Evolutionary conservation across 1,284 basidiomycete genomes (phyloP).

Genomic region (Ganoderma meredithae): DNA sequence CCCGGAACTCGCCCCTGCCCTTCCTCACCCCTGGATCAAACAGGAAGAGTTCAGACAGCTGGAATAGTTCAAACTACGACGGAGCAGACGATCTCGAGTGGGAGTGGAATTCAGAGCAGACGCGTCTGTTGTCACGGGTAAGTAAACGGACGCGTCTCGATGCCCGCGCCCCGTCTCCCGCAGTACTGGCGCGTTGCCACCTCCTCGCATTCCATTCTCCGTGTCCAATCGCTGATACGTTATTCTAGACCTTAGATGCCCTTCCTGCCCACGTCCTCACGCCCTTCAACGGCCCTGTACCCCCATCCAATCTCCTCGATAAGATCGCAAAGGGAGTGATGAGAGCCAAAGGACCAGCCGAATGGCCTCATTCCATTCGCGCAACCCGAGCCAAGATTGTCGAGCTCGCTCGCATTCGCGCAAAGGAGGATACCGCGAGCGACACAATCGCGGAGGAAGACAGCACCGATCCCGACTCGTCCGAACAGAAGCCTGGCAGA

Average conservation of each 20-base stretch:
- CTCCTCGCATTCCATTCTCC: conserved; percentile 17
- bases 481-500: conserved; percentile 52
- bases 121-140: conserved; percentile 70
- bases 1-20: conserved; percentile 44
- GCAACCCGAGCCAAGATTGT: conserved; percentile 82
- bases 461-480: conserved; percentile 45
- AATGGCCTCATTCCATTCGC: conserved; percentile 83
- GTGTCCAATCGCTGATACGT: conserved; percentile 17
- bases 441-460: conserved; percentile 48
- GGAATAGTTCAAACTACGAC: conserved; percentile 79
- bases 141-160: conserved; percentile 39
- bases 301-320: conserved; percentile 83
- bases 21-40: conserved; percentile 56
- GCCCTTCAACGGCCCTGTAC: conserved; percentile 80
- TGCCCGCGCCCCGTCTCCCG: neutral
- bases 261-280: conserved; percentile 83
- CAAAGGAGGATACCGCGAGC: conserved; percentile 57
- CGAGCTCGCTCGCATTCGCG: conserved; percentile 70
- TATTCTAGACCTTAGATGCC: conserved; percentile 75
- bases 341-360: conserved; percentile 71
- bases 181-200: conserved; percentile 9
- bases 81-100: conserved; percentile 64
- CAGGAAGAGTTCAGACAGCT: conserved; percentile 80
- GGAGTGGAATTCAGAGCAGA: conserved; percentile 79
- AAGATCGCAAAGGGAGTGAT: conserved; percentile 80